Evolutionary conservation across 306 rosid species (phyloP).

Genomic region (Mimosa bimucronata): DNA sequence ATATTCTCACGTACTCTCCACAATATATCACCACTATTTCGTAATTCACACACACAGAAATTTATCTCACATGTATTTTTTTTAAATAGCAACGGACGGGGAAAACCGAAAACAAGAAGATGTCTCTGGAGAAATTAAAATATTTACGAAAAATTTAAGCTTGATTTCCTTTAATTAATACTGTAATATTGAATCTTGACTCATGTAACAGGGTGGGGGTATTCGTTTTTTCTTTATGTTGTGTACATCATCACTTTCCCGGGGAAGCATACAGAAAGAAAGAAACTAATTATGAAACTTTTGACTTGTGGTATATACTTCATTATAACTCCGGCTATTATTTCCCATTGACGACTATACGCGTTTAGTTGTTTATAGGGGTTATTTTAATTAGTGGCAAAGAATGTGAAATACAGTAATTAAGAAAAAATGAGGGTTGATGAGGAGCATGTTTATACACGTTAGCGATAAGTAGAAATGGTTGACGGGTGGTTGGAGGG

Average conservation of each 20-base stretch:
- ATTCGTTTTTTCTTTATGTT: background rate
- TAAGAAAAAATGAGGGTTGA: too few species aligned
- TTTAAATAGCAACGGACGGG: background rate
- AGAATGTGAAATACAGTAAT: background rate
- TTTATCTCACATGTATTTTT: background rate
- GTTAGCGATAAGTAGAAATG: background rate
- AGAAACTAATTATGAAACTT: background rate
- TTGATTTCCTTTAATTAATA: background rate
- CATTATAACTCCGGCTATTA: background rate
- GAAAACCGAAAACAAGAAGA: background rate
- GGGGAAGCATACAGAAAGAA: background rate
- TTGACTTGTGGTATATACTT: background rate
- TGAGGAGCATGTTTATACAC: background rate
- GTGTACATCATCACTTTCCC: background rate
- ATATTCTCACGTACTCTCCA: background rate
- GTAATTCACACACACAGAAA: background rate
- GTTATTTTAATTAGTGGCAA: background rate
- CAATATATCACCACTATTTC: background rate
- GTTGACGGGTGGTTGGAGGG: conserved; percentile 6
- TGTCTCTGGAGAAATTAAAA: background rate
- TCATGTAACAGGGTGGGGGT: background rate
- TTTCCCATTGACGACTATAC: background rate
- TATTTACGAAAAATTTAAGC: background rate
- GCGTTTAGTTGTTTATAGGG: background rate
- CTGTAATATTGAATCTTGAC: background rate